Conservation (phyloP, 139 green algal genomes). For the Closterium sp. region DNA sequence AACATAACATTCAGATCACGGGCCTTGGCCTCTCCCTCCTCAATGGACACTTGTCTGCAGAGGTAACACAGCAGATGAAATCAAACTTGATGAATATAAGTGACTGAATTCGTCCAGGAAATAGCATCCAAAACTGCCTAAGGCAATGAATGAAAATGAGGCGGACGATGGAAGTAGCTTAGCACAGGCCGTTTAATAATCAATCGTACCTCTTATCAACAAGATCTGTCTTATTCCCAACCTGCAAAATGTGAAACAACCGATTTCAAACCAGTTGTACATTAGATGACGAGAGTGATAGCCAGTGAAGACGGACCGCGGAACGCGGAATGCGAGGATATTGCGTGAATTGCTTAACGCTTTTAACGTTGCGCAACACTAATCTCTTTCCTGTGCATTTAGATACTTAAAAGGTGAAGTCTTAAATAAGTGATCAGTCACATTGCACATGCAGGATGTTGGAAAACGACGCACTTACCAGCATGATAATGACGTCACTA, state of each 20-base stretch:
- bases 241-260: slow-evolving; percentile 19
- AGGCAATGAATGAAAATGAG: too few relatives aligned
- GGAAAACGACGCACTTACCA: slow-evolving; percentile 56
- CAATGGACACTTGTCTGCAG: slow-evolving; percentile 90
- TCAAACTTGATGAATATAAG: not conserved
- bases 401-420: too few relatives aligned
- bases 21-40: slow-evolving; percentile 91
- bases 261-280: not conserved
- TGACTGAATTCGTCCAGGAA: not conserved
- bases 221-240: slow-evolving; percentile 99
- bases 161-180: too few relatives aligned
- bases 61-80: too few relatives aligned
- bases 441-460: too few relatives aligned
- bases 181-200: not conserved
- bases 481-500: slow-evolving; percentile 96
- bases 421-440: too few relatives aligned
- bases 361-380: too few relatives aligned
- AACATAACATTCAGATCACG: slow-evolving; percentile 94
- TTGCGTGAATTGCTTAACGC: too few relatives aligned
- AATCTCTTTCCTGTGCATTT: too few relatives aligned
- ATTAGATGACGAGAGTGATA: too few relatives aligned
- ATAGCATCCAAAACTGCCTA: not conserved
- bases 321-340: too few relatives aligned
- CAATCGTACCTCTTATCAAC: slow-evolving; percentile 82
- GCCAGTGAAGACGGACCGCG: too few relatives aligned